Base-by-base conservation (phyloP, 169 alveolate genomes). In the Plasmodium chabaudi region DNA sequence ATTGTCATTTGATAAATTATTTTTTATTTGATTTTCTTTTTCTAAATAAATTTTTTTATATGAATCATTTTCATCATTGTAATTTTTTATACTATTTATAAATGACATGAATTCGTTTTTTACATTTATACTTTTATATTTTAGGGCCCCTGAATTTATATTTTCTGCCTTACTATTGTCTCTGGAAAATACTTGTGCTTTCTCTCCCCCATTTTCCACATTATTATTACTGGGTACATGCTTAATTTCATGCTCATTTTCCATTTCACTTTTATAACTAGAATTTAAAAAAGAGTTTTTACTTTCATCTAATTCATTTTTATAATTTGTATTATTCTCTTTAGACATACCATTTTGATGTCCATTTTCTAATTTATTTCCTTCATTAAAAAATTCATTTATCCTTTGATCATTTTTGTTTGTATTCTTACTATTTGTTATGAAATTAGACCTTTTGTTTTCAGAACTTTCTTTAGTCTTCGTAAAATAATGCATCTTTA, bases 401-500 rank as follows among this genome's bases (percentile, higher is more conserved):
- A 7, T 47, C 46, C 19, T 56, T 5, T 57, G 15, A 7, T 46
- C 71, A 42, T 65, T 61, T 23, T 79, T 56, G 53, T 79, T 79
- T 23, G 49, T 79, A 23, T n/a, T 7, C 23, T 53, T 79, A 39
- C 84, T 47, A 64, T 67, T 79, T 44, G 47, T 46, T 79, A 79
- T 79, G 19, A 79, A 79, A 47, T 69, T 82, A n/a, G 51, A 47
- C 55, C 89, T 79, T 56, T 64, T 67, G 15, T 77, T 64, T 44
- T 25, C 46, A 15, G 88, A 56, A 53, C 53, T 75, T 34, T 79
- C 68, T 79, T 79, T 79, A 12, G 46, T 79, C 21, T 67, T 79
- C 60, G n/a, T 67, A 23, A 79, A 77, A 49, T 47, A 77, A 44
- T 77, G n/a, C 88, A 77, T 77, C 51, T 64, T 77, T 49, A 44